phyloP scores from a whole-genome alignment of 2,329 filamentous ascomycete species.

The Mollisiaceae sp. region DNA sequence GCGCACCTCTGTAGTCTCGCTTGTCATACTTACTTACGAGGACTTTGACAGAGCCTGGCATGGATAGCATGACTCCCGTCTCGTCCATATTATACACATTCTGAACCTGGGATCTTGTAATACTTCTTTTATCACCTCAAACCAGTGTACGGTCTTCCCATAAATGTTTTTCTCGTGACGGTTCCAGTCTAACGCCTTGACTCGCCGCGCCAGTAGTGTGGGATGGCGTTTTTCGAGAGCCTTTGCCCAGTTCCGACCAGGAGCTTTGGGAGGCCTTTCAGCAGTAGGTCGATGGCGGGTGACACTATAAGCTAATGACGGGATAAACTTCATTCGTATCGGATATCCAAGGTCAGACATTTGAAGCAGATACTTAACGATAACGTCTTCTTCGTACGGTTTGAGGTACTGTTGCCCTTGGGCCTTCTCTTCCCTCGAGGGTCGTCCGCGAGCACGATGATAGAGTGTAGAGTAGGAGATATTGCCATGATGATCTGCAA shows the following conservation, averaged over 20 bases:
- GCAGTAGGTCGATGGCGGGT: neutral
- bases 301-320: conserved; percentile 11
- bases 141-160: conserved; percentile 41
- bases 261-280: neutral
- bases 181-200: conserved; percentile 27
- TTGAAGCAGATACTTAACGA: conserved; percentile 15
- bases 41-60: too few species aligned
- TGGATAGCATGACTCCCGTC: too few species aligned
- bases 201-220: conserved; percentile 25
- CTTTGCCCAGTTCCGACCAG: conserved; percentile 24
- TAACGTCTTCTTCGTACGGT: conserved; percentile 38
- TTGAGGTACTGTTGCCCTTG: conserved; percentile 39
- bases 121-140: too few species aligned
- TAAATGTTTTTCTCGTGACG: conserved; percentile 38
- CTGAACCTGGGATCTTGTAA: too few species aligned
- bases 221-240: conserved; percentile 33
- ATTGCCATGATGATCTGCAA: too few species aligned
- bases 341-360: neutral
- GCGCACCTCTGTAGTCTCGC: conserved; percentile 36
- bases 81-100: too few species aligned
- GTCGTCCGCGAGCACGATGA: conserved; percentile 33
- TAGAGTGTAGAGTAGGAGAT: conserved; percentile 38
- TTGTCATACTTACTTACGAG: conserved; percentile 39
- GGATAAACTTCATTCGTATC: conserved; percentile 16
- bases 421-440: conserved; percentile 38